Evolutionary conservation across 805 yeast genomes (phyloP).

Genomic region (Cyberlindnera mrakii): DNA sequence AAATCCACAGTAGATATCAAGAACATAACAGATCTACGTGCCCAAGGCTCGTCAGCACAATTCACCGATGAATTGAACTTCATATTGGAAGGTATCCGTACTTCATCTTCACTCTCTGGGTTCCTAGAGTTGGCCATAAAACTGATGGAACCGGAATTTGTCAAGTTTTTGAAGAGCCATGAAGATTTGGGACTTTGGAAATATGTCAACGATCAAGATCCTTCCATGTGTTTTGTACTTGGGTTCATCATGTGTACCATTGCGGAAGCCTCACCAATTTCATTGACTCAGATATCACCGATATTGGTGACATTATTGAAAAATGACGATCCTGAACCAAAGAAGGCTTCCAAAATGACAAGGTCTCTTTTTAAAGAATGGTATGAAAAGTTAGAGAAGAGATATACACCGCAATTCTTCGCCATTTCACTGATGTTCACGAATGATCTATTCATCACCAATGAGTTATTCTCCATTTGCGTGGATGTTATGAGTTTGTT

Average conservation of each 20-base stretch:
- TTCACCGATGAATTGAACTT: slow-evolving; percentile 32
- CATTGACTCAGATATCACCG: too few relatives aligned
- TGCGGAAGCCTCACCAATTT: neutral
- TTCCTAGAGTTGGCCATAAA: slow-evolving; percentile 25
- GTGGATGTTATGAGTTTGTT: neutral
- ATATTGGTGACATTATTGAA: slow-evolving; percentile 1
- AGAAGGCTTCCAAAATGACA: slow-evolving; percentile 3
- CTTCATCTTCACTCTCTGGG: slow-evolving; percentile 10
- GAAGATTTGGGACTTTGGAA: neutral
- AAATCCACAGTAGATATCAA: slow-evolving; percentile 7
- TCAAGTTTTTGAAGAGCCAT: slow-evolving; percentile 7
- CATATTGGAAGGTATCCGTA: slow-evolving; percentile 20
- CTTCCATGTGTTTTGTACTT: slow-evolving; percentile 6
- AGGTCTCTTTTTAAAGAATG: slow-evolving; percentile 9
- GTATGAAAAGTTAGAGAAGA: neutral
- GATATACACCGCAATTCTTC: neutral
- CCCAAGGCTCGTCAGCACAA: slow-evolving; percentile 30
- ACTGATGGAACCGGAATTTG: slow-evolving; percentile 19
- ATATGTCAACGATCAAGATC: neutral
- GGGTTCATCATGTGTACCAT: slow-evolving; percentile 13
- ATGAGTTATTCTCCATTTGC: neutral
- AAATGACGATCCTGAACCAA: neutral
- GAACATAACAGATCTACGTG: slow-evolving; percentile 25
- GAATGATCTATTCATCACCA: slow-evolving; percentile 1
- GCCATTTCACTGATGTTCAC: slow-evolving; percentile 15